phyloP scores from a whole-genome alignment of 2,329 filamentous ascomycete species.

The Ophiognomonia clavigignenti-juglandacearum region DNA sequence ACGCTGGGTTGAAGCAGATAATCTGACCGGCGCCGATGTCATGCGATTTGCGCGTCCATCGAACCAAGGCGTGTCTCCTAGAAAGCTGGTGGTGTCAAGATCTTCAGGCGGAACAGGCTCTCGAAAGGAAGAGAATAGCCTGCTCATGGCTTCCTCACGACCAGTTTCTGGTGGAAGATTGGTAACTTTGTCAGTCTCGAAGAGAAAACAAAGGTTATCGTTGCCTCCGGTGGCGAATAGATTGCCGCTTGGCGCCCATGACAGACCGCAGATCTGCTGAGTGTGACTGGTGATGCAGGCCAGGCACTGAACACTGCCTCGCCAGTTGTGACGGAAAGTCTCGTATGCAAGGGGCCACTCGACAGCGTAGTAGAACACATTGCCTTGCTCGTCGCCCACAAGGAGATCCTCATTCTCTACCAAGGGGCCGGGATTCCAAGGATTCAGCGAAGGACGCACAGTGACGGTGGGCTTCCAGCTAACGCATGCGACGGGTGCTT shows the following conservation, averaged over 20 bases:
- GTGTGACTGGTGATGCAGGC: conserved; percentile 73
- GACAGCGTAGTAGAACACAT: conserved; percentile 81
- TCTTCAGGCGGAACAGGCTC: conserved; percentile 12
- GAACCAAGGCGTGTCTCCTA: neutral
- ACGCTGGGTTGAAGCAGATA: neutral
- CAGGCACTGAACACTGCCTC: conserved; percentile 71
- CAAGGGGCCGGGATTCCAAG: conserved; percentile 37
- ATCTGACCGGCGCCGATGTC: neutral
- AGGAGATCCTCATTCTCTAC: conserved; percentile 77
- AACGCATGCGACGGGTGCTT: conserved; percentile 68
- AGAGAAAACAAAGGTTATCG: conserved; percentile 83
- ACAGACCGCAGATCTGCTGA: conserved; percentile 90
- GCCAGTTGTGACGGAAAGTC: conserved; percentile 62
- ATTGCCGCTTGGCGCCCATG: conserved; percentile 73
- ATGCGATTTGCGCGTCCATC: neutral
- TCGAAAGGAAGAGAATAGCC: conserved; percentile 9
- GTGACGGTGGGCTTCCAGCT: conserved; percentile 68
- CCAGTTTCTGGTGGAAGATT: neutral
- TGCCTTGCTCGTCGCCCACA: conserved; percentile 78
- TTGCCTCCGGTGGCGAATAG: conserved; percentile 87
- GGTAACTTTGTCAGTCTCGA: conserved; percentile 59
- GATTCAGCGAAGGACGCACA: conserved; percentile 46
- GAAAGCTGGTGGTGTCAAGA: neutral
- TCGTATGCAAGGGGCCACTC: conserved; percentile 74
- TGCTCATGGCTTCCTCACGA: conserved; percentile 3